These are phyloP conservation scores for Fusarium sp. DNA, from an alignment of 2,329 filamentous ascomycete genomes.

Conservation along the genomic window DNA sequence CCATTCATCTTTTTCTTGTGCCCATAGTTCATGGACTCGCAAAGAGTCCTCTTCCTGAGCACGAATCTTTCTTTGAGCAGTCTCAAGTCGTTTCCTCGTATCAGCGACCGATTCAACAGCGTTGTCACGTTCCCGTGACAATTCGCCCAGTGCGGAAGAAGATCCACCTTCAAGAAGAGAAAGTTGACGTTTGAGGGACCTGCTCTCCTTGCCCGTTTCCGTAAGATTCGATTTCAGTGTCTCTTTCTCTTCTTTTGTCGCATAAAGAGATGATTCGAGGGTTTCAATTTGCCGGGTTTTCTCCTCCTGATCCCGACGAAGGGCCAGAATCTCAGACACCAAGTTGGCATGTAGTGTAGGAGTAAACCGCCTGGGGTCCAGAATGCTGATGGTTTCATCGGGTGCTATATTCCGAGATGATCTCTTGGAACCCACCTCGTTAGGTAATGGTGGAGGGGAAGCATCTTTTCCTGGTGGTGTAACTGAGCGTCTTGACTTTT, in stretches of 20 bases:
- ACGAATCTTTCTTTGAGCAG: slow-evolving; percentile 80
- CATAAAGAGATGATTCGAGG: slow-evolving; percentile 80
- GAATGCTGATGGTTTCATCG: slow-evolving; percentile 77
- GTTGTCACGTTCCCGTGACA: slow-evolving; percentile 88
- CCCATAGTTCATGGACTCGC: slow-evolving; percentile 83
- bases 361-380: slow-evolving; percentile 93
- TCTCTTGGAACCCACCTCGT: slow-evolving; percentile 62
- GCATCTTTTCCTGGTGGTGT: slow-evolving; percentile 72
- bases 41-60: slow-evolving; percentile 86
- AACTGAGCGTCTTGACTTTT: slow-evolving; percentile 73
- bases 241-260: slow-evolving; percentile 80
- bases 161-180: slow-evolving; percentile 89
- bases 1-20: slow-evolving; percentile 86
- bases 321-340: slow-evolving; percentile 90
- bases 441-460: slow-evolving; percentile 67
- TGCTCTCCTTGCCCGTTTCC: slow-evolving; percentile 78
- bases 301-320: slow-evolving; percentile 90
- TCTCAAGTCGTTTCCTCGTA: slow-evolving; percentile 80
- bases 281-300: slow-evolving; percentile 89
- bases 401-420: slow-evolving; percentile 69
- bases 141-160: slow-evolving; percentile 83
- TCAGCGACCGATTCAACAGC: slow-evolving; percentile 80
- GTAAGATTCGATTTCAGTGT: slow-evolving; percentile 72
- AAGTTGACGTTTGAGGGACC: slow-evolving; percentile 86
- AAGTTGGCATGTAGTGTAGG: slow-evolving; percentile 94